A percentile compares a stretch with the other conserved stretches of the same genome.
These are phyloP conservation scores for Penicillium aurantiogriseum DNA, from an alignment of 2,329 filamentous ascomycete species.

Conservation along the genomic window DNA sequence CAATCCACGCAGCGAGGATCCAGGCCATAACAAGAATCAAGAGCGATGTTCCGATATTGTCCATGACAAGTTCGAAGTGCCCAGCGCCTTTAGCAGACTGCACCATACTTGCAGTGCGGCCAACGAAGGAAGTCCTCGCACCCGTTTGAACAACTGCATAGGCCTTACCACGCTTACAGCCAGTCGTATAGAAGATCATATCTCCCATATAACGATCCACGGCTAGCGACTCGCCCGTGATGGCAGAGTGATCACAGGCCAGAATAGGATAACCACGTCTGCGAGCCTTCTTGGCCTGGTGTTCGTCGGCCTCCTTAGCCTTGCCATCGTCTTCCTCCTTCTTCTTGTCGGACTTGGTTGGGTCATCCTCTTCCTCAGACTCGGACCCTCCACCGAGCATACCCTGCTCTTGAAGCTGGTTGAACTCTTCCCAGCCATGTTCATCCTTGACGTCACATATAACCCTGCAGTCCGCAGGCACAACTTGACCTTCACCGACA, in stretches of 20 bases:
- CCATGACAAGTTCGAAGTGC: slow-evolving; percentile 80
- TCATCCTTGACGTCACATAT: slow-evolving; percentile 70
- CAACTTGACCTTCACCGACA: slow-evolving; percentile 68
- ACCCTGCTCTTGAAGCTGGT: slow-evolving; percentile 62
- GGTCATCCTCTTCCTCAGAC: slow-evolving; percentile 54
- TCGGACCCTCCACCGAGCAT: slow-evolving; percentile 52
- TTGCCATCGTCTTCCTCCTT: slow-evolving; percentile 34
- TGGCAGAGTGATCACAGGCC: slow-evolving; percentile 75
- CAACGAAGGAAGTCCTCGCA: slow-evolving; percentile 72
- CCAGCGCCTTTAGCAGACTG: slow-evolving; percentile 72
- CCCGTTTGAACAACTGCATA: slow-evolving; percentile 67
- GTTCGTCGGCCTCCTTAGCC: slow-evolving; percentile 9
- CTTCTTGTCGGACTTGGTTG: slow-evolving; percentile 56
- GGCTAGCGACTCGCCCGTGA: slow-evolving; percentile 75
- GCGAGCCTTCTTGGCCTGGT: slow-evolving; percentile 17
- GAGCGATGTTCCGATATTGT: slow-evolving; percentile 71
- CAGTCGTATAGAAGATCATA: slow-evolving; percentile 73
- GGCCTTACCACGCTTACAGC: slow-evolving; percentile 76
- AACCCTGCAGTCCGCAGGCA: slow-evolving; percentile 67
- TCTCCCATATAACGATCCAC: slow-evolving; percentile 69
- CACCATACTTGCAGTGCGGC: slow-evolving; percentile 70
- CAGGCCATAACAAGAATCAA: slow-evolving; percentile 74
- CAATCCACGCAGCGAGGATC: slow-evolving; percentile 73
- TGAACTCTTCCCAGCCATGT: slow-evolving; percentile 66
- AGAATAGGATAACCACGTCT: slow-evolving; percentile 63